Base-by-base conservation (phyloP, 257 asterid genomes). In the Misopates orontium region DNA sequence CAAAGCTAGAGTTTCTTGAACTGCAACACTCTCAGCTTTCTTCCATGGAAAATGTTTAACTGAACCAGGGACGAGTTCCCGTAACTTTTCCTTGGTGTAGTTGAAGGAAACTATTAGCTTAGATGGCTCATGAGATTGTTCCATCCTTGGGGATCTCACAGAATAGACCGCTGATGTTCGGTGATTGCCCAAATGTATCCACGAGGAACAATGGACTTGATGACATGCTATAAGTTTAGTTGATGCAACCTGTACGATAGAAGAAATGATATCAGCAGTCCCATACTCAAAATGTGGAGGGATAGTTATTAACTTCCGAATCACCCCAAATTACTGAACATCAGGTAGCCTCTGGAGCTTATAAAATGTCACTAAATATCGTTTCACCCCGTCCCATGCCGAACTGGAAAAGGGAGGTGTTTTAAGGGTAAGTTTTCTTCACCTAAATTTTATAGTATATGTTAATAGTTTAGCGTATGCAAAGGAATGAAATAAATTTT, bases 21-120 rank as follows among this genome's bases (percentile, higher is more conserved):
- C 58, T 8, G 80, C 90, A 32, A 65, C 69, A 44, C 24, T 60
- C 77, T 66, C 86, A 18, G 88, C 85, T 76, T 79, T 75, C 72
- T 75, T 74, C 91, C 89, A 88, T n/a, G 86, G 91, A 62, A 84
- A 84, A 4, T 57, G 65, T 68, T 82, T 82, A 47, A 77, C 64
- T 7, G 86, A 60, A 67, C 61, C 87, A 44, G 86, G 95, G 62
- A 73, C n/a, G 41, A 45, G 4, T 54, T 74, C 66, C 75, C 68
- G 62, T 68, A 84, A 19, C 52, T 79, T 80, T 59, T 73, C 75
- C 75, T 71, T 57, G 21, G 75, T 64, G 56, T 60, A 13, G 40
- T 69, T 68, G 62, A 76, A 42, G 39, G 73, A 50, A 71, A 40
- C 60, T 69, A 66, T 62, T 56, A 78, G 69, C 71, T 71, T 82